These are phyloP conservation scores for Suillus fuscotomentosus DNA, from an alignment of 768 basidiomycete genomes.

Conservation along the genomic window DNA sequence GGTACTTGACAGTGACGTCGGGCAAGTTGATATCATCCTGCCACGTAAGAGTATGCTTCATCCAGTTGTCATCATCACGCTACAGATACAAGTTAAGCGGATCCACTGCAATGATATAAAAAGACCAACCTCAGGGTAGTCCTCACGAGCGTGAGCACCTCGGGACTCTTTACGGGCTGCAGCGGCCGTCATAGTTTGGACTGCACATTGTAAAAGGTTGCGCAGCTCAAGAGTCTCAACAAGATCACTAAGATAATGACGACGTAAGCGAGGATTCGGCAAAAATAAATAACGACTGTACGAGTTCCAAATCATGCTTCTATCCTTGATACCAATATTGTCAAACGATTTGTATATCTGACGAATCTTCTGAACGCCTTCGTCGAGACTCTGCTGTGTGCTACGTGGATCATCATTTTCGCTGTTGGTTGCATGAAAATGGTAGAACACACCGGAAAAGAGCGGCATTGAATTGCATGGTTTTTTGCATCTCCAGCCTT, in stretches of 20 bases:
- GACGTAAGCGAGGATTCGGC: constrained; percentile 9
- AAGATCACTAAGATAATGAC: constrained; percentile 67
- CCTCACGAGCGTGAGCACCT: constrained; percentile 98
- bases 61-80: constrained; percentile 94
- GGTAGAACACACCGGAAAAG: constrained; percentile 75
- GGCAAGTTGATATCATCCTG: constrained; percentile 74
- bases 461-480: constrained; percentile 97
- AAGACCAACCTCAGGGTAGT: constrained; percentile 78
- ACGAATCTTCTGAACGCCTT: constrained; percentile 86
- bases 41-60: constrained; percentile 95
- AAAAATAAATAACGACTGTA: constrained; percentile 37
- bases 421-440: background rate
- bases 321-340: constrained; percentile 94
- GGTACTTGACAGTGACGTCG: constrained; percentile 88
- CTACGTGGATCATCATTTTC: constrained; percentile 36
- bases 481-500: constrained; percentile 96
- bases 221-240: constrained; percentile 96
- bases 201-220: constrained; percentile 92
- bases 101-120: background rate
- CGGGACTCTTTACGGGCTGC: constrained; percentile 96
- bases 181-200: constrained; percentile 92
- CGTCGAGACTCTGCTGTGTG: constrained; percentile 85
- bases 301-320: constrained; percentile 99
- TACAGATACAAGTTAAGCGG: constrained; percentile 24
- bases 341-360: constrained; percentile 86